Conservation (phyloP, 148 eudicot genomes). For the Drosera capensis region DNA sequence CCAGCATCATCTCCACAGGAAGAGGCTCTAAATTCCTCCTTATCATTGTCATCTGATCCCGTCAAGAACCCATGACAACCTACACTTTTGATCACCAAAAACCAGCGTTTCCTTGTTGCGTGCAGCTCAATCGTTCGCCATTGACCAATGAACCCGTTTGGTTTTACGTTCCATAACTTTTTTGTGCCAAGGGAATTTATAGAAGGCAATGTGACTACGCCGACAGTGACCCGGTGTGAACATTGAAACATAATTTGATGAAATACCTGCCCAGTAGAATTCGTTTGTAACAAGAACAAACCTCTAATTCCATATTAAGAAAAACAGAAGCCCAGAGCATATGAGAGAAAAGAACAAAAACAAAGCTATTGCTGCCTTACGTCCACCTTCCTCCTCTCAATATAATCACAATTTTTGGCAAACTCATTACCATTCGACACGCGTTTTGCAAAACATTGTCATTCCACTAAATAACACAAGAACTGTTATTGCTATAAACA, state of each 20-base stretch:
- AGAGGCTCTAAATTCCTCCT: constrained; percentile 1
- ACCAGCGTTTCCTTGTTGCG: constrained; percentile 1
- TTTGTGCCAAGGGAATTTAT: constrained; percentile 1
- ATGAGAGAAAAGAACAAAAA: no score
- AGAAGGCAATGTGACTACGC: constrained; percentile 4
- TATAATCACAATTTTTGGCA: no score
- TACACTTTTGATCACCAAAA: constrained; percentile 11
- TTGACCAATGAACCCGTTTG: not conserved
- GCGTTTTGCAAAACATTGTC: no score
- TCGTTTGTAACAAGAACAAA: no score
- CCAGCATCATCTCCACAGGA: constrained; percentile 2
- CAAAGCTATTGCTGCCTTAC: no score
- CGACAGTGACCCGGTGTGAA: constrained; percentile 8
- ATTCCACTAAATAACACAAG: no score
- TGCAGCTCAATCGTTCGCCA: constrained; percentile 4
- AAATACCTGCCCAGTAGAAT: not conserved
- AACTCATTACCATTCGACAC: no score
- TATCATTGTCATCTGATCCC: constrained; percentile 6
- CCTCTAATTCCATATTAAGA: no score
- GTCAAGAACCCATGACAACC: constrained; percentile 1
- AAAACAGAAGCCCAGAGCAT: no score
- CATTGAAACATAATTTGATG: constrained; percentile 14
- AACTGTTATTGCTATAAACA: no score
- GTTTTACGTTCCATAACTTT: not conserved
- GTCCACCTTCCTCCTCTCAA: no score